Evolutionary conservation across 495 filamentous ascomycete genomes (phyloP).

Genomic region (Xylaria cubensis): DNA sequence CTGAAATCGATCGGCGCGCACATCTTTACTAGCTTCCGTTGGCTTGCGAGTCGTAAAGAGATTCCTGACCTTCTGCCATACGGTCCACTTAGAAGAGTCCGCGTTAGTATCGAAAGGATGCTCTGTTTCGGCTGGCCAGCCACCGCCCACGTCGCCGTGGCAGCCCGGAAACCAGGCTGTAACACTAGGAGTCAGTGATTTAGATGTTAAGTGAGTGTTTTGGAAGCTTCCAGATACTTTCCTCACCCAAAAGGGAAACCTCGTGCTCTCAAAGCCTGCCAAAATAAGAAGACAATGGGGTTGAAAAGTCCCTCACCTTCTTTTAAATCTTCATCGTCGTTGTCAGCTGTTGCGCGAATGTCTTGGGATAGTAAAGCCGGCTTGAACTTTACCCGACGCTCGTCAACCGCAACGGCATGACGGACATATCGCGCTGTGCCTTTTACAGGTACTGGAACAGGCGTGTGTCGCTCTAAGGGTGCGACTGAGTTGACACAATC

Average conservation of each 20-base stretch:
- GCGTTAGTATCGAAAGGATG: slow-evolving; percentile 14
- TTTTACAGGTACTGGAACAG: slow-evolving; percentile 49
- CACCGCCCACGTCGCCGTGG: slow-evolving; percentile 55
- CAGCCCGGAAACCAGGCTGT: slow-evolving; percentile 38
- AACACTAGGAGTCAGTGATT: neutral
- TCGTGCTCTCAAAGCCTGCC: neutral
- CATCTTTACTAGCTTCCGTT: slow-evolving; percentile 29
- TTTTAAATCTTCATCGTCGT: slow-evolving; percentile 38
- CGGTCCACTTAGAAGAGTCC: slow-evolving; percentile 26
- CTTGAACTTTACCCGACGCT: slow-evolving; percentile 55
- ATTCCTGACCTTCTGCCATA: slow-evolving; percentile 37
- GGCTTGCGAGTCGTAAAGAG: slow-evolving; percentile 36
- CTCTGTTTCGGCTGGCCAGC: slow-evolving; percentile 32
- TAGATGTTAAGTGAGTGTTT: neutral
- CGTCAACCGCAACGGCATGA: slow-evolving; percentile 55
- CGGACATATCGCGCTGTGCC: slow-evolving; percentile 45
- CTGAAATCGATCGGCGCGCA: slow-evolving; percentile 35
- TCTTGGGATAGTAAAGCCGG: slow-evolving; percentile 39
- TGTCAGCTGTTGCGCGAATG: slow-evolving; percentile 28
- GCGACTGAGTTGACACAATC: slow-evolving; percentile 54
- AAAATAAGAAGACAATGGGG: neutral
- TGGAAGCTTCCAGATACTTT: neutral
- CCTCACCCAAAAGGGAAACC: neutral
- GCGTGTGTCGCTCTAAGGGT: slow-evolving; percentile 44
- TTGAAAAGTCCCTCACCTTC: slow-evolving; percentile 17